These are phyloP conservation scores for Verticillium isaacii DNA, from an alignment of 2,329 filamentous ascomycete species.

Conservation along the genomic window DNA sequence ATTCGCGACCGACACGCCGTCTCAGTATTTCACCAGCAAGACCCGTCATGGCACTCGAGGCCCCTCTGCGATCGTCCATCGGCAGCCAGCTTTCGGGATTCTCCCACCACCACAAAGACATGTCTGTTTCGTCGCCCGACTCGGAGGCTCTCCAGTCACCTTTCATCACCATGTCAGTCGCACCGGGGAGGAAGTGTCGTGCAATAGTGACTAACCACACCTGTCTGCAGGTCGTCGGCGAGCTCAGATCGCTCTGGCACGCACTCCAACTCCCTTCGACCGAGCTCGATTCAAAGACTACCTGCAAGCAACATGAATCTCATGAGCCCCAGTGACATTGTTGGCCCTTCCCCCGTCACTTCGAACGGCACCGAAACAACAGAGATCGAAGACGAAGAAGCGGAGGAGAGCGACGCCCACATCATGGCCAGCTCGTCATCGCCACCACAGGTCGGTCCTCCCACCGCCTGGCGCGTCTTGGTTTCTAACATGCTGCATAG, in stretches of 20 bases:
- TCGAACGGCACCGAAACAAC: constrained; percentile 80
- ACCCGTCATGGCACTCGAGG: constrained; percentile 53
- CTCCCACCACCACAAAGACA: constrained; percentile 45
- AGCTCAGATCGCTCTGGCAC: constrained; percentile 20
- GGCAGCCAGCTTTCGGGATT: constrained; percentile 51
- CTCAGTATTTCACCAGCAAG: neutral
- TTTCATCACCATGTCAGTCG: constrained; percentile 47
- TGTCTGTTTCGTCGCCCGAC: constrained; percentile 51
- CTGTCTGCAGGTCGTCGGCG: constrained; percentile 34
- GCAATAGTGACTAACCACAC: neutral
- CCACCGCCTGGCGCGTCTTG: neutral
- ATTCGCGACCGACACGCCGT: neutral
- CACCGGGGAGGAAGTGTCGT: neutral
- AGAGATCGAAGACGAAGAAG: constrained; percentile 75
- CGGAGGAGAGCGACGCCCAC: constrained; percentile 51
- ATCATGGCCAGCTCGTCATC: constrained; percentile 27
- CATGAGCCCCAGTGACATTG: constrained; percentile 61
- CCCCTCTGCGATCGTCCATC: constrained; percentile 58
- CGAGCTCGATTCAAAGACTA: constrained; percentile 42
- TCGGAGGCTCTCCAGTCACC: constrained; percentile 42
- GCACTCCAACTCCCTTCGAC: constrained; percentile 45
- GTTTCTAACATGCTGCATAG: constrained; percentile 20
- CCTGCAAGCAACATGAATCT: constrained; percentile 50
- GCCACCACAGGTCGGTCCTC: constrained; percentile 31
- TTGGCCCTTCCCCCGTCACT: constrained; percentile 79